These are phyloP conservation scores for Lomentospora prolificans DNA, from an alignment of 2,329 filamentous ascomycete species.

Conservation along the genomic window DNA sequence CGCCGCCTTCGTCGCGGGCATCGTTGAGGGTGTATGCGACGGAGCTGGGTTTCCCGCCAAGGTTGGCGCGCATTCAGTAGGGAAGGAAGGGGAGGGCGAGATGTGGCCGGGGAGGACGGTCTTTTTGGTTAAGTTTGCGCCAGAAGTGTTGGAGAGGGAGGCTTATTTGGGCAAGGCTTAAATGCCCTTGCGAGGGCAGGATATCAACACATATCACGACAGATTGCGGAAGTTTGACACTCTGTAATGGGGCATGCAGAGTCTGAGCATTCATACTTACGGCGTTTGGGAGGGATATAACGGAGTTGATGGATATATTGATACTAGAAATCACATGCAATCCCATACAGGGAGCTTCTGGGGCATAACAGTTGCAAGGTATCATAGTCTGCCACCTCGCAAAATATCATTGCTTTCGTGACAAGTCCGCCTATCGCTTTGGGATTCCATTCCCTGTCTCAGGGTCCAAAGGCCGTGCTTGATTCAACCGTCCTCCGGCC, in stretches of 20 bases:
- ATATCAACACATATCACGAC: no score
- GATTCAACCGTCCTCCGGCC: no score
- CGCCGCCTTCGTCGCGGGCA: conserved; percentile 87
- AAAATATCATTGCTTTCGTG: not conserved
- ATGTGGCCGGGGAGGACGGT: conserved; percentile 97
- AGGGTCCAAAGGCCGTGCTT: no score
- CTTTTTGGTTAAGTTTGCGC: conserved; percentile 85
- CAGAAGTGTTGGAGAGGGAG: conserved; percentile 88
- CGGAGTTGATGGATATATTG: conserved; percentile 6
- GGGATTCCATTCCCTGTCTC: no score
- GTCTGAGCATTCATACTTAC: conserved; percentile 16
- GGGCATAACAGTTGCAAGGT: not conserved
- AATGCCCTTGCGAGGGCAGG: conserved; percentile 12
- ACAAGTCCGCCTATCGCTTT: no score
- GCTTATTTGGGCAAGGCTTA: conserved; percentile 57
- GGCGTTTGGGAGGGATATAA: conserved; percentile 5
- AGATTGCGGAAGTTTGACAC: no score
- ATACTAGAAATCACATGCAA: not conserved
- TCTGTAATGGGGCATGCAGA: no score
- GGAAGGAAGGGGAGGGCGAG: conserved; percentile 49
- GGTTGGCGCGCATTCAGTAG: conserved; percentile 78
- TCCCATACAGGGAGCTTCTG: not conserved
- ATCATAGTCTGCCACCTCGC: not conserved
- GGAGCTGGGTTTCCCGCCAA: conserved; percentile 81
- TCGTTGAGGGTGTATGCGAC: conserved; percentile 93